phyloP scores from a whole-genome alignment of 495 filamentous ascomycete species.

The Xeromyces bisporus region DNA sequence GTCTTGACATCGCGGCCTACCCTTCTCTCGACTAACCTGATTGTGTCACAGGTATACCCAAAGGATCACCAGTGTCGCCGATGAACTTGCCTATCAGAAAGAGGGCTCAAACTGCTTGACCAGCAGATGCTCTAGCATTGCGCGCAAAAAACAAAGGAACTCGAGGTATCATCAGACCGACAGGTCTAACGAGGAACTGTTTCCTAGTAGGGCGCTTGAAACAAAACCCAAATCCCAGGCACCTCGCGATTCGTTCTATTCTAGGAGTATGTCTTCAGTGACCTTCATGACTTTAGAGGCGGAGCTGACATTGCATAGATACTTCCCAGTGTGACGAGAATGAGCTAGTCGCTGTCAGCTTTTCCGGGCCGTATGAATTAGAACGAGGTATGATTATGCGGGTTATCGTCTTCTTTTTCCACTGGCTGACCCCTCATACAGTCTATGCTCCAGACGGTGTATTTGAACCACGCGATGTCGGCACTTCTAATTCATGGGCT shows the following conservation, averaged over 20 bases:
- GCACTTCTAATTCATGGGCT: background rate
- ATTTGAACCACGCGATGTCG: constrained; percentile 8
- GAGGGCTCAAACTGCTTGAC: constrained; percentile 4
- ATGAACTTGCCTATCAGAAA: constrained; percentile 6
- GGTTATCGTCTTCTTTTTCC: background rate
- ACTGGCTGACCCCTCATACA: constrained; percentile 2
- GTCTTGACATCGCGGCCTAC: background rate
- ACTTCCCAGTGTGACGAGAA: constrained; percentile 15
- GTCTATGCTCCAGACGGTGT: constrained; percentile 15
- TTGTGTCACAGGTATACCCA: constrained; percentile 11
- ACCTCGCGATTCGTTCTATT: constrained; percentile 14
- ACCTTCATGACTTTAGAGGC: background rate
- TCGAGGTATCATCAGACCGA: constrained; percentile 4
- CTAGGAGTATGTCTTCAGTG: constrained; percentile 8
- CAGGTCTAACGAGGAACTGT: constrained; percentile 4
- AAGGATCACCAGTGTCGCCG: constrained; percentile 8
- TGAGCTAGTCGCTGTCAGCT: constrained; percentile 16
- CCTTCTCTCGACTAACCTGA: constrained; percentile 1
- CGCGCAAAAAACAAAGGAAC: constrained; percentile 5
- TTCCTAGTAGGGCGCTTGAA: background rate
- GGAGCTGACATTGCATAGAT: constrained; percentile 7
- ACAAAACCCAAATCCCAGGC: constrained; percentile 5
- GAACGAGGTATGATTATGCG: constrained; percentile 10
- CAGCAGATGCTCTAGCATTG: constrained; percentile 10
- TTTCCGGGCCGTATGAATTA: constrained; percentile 16